These are phyloP conservation scores for Sungouiella blattae DNA, from an alignment of 805 yeast species.

Conservation along the genomic window DNA sequence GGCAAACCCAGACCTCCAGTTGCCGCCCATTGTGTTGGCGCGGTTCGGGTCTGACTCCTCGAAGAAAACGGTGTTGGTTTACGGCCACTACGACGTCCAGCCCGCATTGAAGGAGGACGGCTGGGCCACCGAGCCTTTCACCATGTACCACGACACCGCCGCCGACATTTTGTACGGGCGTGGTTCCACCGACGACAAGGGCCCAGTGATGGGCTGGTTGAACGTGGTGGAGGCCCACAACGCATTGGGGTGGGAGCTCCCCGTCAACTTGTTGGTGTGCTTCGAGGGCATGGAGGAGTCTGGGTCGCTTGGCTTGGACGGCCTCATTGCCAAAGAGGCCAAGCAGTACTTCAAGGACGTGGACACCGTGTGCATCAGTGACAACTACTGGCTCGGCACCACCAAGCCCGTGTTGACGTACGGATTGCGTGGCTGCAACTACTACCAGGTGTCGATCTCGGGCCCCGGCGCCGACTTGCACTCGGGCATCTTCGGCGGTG, in stretches of 20 bases:
- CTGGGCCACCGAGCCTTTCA: constrained; percentile 92
- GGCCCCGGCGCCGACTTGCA: constrained; percentile 98
- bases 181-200: constrained; percentile 97
- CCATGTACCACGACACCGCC: constrained; percentile 54
- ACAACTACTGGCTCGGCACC: constrained; percentile 98
- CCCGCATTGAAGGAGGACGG: constrained; percentile 93
- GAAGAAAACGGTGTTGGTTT: constrained; percentile 85
- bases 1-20: constrained; percentile 55
- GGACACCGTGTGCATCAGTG: constrained; percentile 93
- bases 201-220: constrained; percentile 97
- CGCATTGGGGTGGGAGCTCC: constrained; percentile 79
- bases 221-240: constrained; percentile 89
- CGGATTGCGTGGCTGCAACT: constrained; percentile 95
- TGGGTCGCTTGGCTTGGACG: constrained; percentile 90
- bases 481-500: constrained; percentile 96
- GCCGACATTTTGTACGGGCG: constrained; percentile 79
- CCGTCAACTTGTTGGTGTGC: constrained; percentile 88
- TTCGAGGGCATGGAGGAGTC: constrained; percentile 99
- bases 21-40: constrained; percentile 95
- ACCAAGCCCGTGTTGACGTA: constrained; percentile 94
- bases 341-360: constrained; percentile 76
- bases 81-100: constrained; percentile 98
- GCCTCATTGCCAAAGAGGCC: constrained; percentile 76
- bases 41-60: constrained; percentile 76
- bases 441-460: constrained; percentile 73